Evolutionary conservation across 2,329 filamentous ascomycete genomes (phyloP), one percentile per base, ranked within the genome.

Genomic region (Ceratocystis alfenasii): DNA sequence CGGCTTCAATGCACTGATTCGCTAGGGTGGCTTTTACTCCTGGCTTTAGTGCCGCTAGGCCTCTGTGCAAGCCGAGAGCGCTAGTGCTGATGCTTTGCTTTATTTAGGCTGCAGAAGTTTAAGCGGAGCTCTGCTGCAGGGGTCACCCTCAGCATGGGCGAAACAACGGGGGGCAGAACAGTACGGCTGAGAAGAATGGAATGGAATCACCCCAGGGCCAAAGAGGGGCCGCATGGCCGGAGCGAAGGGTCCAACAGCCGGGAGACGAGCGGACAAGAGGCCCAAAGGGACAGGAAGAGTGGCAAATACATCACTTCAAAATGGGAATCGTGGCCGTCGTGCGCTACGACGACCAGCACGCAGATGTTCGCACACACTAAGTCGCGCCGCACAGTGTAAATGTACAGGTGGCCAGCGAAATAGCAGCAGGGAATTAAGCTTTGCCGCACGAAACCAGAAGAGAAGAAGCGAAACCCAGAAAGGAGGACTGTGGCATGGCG

Each of bases 111-210:
- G 22, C 50, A 55, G 50, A 55, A 25, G 33, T 36, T 12, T 17
- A 55, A 28, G 22, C 50, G 50, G 50, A 25, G 50, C 50, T 55
- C 15, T 55, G 17, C 50, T 55, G 50, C 50, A 55, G 50, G 50
- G 50, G 50, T 25, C 50, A 55, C 22, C 20, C 10, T 55, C 50
- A 55, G 22, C 50, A 48, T 48, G n/a, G n/a, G n/a, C 15, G 45
- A 48, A 48, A 17, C 45, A 48, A n/a, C 17, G 17, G n/a, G 15
- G 17, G n/a, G 20, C n/a, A 48, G 20, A 20, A 48, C 45, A 48
- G 20, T 48, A 48, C 17, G 5, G 45, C 45, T 48, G 50, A 55
- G 50, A 22, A 22, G 22, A 55, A 48, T 6, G 20, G 5, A 50
- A 22, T 50, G 46, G 17, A 2, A 55, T 12, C 3, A 12, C 12